These are phyloP conservation scores for Moelleriella libera DNA, from an alignment of 2,329 filamentous ascomycete genomes.

Conservation along the genomic window DNA sequence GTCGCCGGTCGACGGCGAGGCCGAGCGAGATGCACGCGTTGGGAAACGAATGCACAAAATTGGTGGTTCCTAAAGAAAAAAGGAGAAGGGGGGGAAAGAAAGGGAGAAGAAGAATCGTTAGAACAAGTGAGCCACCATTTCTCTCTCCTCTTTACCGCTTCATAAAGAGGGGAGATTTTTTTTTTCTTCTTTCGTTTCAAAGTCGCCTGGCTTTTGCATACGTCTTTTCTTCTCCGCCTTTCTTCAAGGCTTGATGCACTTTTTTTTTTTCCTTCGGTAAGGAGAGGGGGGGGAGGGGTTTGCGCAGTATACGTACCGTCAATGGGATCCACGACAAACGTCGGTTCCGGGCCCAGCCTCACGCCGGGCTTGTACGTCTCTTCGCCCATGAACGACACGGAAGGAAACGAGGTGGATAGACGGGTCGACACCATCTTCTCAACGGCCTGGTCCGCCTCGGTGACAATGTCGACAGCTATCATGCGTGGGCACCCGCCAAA, in stretches of 20 bases:
- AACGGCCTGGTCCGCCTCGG: conserved; percentile 52
- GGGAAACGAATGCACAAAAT: conserved; percentile 67
- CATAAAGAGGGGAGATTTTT: too few relatives aligned
- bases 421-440: conserved; percentile 44
- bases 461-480: conserved; percentile 53
- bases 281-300: too few relatives aligned
- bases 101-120: neutral
- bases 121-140: too few relatives aligned
- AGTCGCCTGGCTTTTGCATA: too few relatives aligned
- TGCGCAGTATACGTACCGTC: conserved; percentile 34
- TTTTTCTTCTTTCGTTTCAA: too few relatives aligned
- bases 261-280: too few relatives aligned
- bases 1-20: conserved; percentile 45
- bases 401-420: conserved; percentile 37
- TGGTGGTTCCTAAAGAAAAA: conserved; percentile 38
- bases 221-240: too few relatives aligned
- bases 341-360: conserved; percentile 49
- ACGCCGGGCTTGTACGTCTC: conserved; percentile 61
- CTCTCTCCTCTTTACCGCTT: too few relatives aligned
- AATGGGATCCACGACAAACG: conserved; percentile 72
- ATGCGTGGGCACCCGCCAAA: too few relatives aligned
- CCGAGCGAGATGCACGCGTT: conserved; percentile 66
- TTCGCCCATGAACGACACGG: conserved; percentile 55
- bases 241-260: too few relatives aligned
- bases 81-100: neutral